Percentiles rank a stretch among this genome's conserved stretches.
Evolutionary conservation across 768 basidiomycete genomes (phyloP).

Genomic region (Rhizopogon rudus): DNA sequence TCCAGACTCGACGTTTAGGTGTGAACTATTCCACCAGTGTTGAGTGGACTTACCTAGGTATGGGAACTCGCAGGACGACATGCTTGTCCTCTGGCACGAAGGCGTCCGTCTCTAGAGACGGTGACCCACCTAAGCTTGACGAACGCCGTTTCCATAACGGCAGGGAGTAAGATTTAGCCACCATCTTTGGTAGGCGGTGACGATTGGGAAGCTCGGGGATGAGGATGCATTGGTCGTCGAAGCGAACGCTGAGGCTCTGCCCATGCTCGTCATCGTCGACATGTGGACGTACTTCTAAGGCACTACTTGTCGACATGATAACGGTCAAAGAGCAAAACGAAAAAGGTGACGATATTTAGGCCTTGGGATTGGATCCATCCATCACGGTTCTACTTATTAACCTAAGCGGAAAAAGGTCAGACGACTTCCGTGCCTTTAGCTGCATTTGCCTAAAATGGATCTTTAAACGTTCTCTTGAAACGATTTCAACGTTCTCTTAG

Average conservation of each 20-base stretch:
- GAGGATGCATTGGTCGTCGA: constrained; percentile 68
- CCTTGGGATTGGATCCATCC: neutral
- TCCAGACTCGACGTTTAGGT: neutral
- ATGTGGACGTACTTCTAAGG: neutral
- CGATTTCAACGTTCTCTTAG: too few relatives aligned
- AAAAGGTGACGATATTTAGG: neutral
- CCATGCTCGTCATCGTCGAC: constrained; percentile 13
- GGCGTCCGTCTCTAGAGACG: constrained; percentile 19
- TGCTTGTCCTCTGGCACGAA: constrained; percentile 32
- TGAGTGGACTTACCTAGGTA: constrained; percentile 47
- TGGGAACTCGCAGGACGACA: constrained; percentile 54
- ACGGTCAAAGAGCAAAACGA: neutral
- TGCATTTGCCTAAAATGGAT: neutral
- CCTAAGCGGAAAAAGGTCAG: neutral
- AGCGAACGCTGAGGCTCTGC: constrained; percentile 44
- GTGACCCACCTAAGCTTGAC: constrained; percentile 8
- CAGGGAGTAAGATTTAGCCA: constrained; percentile 64
- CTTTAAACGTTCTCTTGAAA: neutral
- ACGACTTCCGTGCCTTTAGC: neutral
- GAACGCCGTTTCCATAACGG: constrained; percentile 56
- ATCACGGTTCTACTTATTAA: neutral
- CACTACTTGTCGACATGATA: neutral
- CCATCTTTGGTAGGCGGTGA: constrained; percentile 42
- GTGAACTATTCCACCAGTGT: neutral
- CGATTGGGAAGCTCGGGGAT: constrained; percentile 53